Base-by-base conservation (phyloP, 176 grass and related monocot genomes). In the Panicum miliaceum region DNA sequence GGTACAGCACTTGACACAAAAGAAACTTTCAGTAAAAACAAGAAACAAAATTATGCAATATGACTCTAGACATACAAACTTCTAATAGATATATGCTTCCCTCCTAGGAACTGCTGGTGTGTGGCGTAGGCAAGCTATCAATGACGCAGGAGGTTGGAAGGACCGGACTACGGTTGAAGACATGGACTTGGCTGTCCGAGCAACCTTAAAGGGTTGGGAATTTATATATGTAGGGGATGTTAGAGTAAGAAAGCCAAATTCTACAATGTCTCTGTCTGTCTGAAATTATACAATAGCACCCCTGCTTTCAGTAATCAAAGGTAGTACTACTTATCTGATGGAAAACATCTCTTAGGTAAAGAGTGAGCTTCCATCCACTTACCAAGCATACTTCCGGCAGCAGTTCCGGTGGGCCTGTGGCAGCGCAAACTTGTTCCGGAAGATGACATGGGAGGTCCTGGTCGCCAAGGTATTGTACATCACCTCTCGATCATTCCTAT, bases 301-400 rank as follows among this genome's bases (percentile, higher is more conserved):
- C 43, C 14, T 32, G 0, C 5, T 73, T 32, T 27, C 45, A 73
- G 43, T 14, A 43, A 72, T 29, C 26, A 62, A 62, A 62, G 19
- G 54, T 57, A 58, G 40, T 41, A 41, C 40, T 41, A 1, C 40
- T 5, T 60, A 60, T 60, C n/a, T 60, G n/a, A 60, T 6, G 12
- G 57, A 60, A 60, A 1, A 25, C 46, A 36, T 25, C 53, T 63
- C 78, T 68, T 81, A 97, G 91, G 94, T 97, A 8, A 94, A 93
- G 77, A 97, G 94, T 78, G 94, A 97, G 81, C 78, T 97, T n/a
- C 91, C 92, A 19, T 84, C 87, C 52, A 97, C 90, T 62, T 97
- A 89, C 50, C 83, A 92, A 73, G 92, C 80, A 12, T 94, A 97
- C 81, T 89, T 90, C 71, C 71, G 75, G 40, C 92, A 97, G 58